Conservation (phyloP, 495 filamentous ascomycete species). For the Friedmanniomyces simplex region DNA sequence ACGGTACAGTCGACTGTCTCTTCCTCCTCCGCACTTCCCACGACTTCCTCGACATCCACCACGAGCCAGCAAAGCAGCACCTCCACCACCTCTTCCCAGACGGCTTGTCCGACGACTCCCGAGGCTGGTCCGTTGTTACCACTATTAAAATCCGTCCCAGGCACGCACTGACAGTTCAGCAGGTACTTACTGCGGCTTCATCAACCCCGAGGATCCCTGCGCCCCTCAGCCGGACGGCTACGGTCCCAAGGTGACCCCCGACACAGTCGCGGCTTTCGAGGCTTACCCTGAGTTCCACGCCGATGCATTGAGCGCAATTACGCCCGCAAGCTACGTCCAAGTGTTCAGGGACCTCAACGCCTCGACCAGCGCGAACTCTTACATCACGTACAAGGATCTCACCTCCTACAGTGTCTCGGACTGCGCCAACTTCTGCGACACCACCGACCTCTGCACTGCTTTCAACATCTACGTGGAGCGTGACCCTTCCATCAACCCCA, state of each 20-base stretch:
- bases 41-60: conserved; percentile 9
- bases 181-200: conserved; percentile 19
- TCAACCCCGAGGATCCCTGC: conserved; percentile 19
- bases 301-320: conserved; percentile 21
- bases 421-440: conserved; percentile 31
- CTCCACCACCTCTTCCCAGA: conserved; percentile 4
- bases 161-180: too few species aligned
- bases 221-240: conserved; percentile 16
- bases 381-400: conserved; percentile 35
- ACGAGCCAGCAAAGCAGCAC: conserved; percentile 4
- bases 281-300: conserved; percentile 5
- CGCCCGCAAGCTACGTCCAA: conserved; percentile 33
- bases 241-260: conserved; percentile 13
- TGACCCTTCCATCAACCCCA: conserved; percentile 34
- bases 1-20: conserved; percentile 1
- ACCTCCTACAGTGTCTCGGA: conserved; percentile 34
- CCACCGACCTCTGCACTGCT: conserved; percentile 27
- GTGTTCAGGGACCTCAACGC: conserved; percentile 33
- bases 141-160: too few species aligned
- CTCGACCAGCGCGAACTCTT: conserved; percentile 30
- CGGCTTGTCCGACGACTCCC: conserved; percentile 11
- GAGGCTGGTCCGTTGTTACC: conserved; percentile 1
- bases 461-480: conserved; percentile 44
- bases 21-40: not conserved
- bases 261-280: conserved; percentile 18